These are phyloP conservation scores for Bacidia rubella DNA, from an alignment of 495 filamentous ascomycete genomes.

Conservation along the genomic window DNA sequence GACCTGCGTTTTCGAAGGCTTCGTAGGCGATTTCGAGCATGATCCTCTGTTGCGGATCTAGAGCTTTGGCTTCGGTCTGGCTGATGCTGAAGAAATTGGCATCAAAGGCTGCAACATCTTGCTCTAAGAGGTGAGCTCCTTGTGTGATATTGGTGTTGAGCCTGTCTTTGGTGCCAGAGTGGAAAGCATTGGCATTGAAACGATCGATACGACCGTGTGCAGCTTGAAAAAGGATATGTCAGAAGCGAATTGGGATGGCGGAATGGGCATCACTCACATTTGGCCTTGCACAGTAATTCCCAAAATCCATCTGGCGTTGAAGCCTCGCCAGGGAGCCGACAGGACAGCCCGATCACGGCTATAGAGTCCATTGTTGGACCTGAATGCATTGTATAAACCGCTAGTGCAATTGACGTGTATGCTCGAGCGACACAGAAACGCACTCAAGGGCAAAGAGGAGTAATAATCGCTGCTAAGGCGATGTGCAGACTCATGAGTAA, in stretches of 20 bases:
- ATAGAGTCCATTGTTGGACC: slow-evolving; percentile 9
- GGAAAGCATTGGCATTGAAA: slow-evolving; percentile 36
- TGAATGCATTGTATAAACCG: neutral
- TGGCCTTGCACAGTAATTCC: slow-evolving; percentile 32
- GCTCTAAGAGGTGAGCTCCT: slow-evolving; percentile 28
- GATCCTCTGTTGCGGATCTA: slow-evolving; percentile 38
- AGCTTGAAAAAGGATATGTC: neutral
- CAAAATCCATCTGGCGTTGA: slow-evolving; percentile 43
- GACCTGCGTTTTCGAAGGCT: slow-evolving; percentile 36
- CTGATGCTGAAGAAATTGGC: slow-evolving; percentile 41
- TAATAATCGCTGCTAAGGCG: too few relatives aligned
- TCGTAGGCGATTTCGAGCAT: slow-evolving; percentile 50
- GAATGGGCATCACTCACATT: slow-evolving; percentile 19
- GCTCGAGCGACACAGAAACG: neutral
- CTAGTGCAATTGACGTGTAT: neutral
- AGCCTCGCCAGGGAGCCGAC: slow-evolving; percentile 35
- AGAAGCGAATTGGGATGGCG: neutral
- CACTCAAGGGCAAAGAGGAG: too few relatives aligned
- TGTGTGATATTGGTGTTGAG: slow-evolving; percentile 8
- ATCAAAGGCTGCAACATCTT: slow-evolving; percentile 27
- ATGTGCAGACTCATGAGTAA: too few relatives aligned
- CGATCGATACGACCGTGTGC: slow-evolving; percentile 18
- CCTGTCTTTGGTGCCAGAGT: slow-evolving; percentile 20
- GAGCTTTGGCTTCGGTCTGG: slow-evolving; percentile 32
- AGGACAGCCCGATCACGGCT: slow-evolving; percentile 37